These are phyloP conservation scores for Novymonas esmeraldas DNA, from an alignment of 208 protist genomes.

Conservation along the genomic window DNA sequence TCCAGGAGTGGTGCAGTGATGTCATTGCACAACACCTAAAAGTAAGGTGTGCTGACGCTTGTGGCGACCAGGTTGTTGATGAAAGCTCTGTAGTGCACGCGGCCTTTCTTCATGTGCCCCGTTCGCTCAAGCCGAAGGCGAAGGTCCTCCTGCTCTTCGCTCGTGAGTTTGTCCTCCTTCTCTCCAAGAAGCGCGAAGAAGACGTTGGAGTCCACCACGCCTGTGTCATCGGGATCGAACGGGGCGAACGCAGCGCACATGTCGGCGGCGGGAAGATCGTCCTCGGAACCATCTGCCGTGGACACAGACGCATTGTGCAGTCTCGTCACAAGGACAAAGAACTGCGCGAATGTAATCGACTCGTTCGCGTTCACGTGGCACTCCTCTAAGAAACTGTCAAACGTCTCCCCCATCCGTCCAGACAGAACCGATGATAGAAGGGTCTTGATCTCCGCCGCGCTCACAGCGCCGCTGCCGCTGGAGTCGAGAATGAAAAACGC, in stretches of 20 bases:
- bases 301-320: conserved; percentile 15
- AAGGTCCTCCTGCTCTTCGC: conserved; percentile 45
- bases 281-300: neutral
- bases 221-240: conserved; percentile 53
- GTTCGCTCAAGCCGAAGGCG: conserved; percentile 38
- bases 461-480: conserved; percentile 46
- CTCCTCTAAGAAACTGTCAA: conserved; percentile 36
- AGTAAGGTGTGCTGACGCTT: conserved; percentile 18
- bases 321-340: conserved; percentile 48
- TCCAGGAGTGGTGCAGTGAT: no score
- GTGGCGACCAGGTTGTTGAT: conserved; percentile 36
- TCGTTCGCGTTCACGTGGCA: conserved; percentile 36
- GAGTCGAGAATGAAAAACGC: conserved; percentile 55
- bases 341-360: conserved; percentile 66
- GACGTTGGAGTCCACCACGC: conserved; percentile 50
- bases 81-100: conserved; percentile 66
- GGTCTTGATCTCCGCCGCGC: conserved; percentile 34
- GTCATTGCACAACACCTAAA: conserved; percentile 12
- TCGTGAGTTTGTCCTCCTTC: conserved; percentile 44
- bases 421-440: conserved; percentile 38
- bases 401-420: conserved; percentile 28
- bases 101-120: conserved; percentile 44
- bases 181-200: conserved; percentile 61
- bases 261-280: neutral
- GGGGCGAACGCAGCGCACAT: conserved; percentile 41